Conservation (phyloP, 805 yeast species). For the Hanseniaspora lindneri region DNA sequence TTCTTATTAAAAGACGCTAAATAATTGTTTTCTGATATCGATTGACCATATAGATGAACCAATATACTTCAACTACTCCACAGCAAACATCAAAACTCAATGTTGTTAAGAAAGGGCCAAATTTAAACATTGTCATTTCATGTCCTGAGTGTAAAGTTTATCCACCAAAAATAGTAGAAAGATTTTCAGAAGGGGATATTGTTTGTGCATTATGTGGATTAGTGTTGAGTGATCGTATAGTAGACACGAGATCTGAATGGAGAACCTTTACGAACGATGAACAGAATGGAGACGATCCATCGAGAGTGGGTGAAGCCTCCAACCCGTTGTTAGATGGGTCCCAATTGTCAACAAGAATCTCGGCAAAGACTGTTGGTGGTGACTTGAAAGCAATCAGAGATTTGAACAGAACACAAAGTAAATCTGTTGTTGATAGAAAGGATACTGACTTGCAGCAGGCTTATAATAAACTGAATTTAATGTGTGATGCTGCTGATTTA, state of each 20-base stretch:
- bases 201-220: conserved; percentile 97
- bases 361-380: conserved; percentile 67
- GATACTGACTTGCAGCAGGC: conserved; percentile 84
- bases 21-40: no score
- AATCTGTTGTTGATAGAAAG: conserved; percentile 70
- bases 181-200: conserved; percentile 94
- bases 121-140: conserved; percentile 74
- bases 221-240: conserved; percentile 80
- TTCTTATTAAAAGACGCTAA: no score
- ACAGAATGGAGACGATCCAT: conserved; percentile 95
- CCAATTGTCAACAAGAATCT: conserved; percentile 83
- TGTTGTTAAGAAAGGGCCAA: conserved; percentile 48
- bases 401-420: conserved; percentile 78
- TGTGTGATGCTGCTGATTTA: conserved; percentile 92
- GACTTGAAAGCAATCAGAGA: conserved; percentile 83
- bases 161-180: conserved; percentile 90
- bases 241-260: conserved; percentile 96
- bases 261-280: conserved; percentile 96
- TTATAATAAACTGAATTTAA: conserved; percentile 78
- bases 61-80: conserved; percentile 8
- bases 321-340: conserved; percentile 85
- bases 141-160: conserved; percentile 94
- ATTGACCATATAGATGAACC: no score
- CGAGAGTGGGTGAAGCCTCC: conserved; percentile 97
- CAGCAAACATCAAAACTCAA: conserved; percentile 18